These are phyloP conservation scores for Gossypium australe DNA, from an alignment of 345 rosid species.

Conservation along the genomic window DNA sequence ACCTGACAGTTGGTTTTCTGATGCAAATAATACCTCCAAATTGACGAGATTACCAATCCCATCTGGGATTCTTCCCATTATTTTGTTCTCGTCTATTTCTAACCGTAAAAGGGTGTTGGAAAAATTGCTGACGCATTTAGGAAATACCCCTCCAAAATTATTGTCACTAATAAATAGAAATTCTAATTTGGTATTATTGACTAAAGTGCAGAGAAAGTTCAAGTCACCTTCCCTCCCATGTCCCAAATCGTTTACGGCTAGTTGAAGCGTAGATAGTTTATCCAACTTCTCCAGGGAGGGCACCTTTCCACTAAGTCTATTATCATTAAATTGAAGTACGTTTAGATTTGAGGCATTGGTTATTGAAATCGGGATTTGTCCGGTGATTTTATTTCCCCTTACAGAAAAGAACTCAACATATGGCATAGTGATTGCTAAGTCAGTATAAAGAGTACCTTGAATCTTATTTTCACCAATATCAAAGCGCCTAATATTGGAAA, in stretches of 20 bases:
- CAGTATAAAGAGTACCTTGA: constrained; percentile 5
- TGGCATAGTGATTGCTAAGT: constrained; percentile 16
- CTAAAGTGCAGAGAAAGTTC: constrained; percentile 13
- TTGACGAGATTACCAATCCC: background rate
- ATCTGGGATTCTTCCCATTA: constrained; percentile 16
- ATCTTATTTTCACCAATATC: background rate
- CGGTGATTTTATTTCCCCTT: background rate
- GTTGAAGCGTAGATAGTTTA: background rate
- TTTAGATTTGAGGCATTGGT: constrained; percentile 8
- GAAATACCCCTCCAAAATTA: constrained; percentile 15
- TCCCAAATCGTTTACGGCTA: background rate
- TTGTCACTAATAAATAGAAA: background rate
- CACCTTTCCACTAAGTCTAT: constrained; percentile 3
- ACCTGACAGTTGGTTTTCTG: background rate
- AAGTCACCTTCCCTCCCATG: background rate
- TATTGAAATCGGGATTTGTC: background rate
- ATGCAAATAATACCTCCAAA: background rate
- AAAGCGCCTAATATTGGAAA: background rate
- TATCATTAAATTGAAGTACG: background rate
- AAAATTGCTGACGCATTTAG: constrained; percentile 9
- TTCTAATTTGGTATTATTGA: constrained; percentile 9
- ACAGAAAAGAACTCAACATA: background rate
- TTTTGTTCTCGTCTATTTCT: background rate
- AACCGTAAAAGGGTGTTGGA: background rate
- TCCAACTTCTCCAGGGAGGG: background rate